Evolutionary conservation across 768 basidiomycete species (phyloP), one percentile per base, ranked within the genome.

Genomic region (Pleurotus tuber-regium): DNA sequence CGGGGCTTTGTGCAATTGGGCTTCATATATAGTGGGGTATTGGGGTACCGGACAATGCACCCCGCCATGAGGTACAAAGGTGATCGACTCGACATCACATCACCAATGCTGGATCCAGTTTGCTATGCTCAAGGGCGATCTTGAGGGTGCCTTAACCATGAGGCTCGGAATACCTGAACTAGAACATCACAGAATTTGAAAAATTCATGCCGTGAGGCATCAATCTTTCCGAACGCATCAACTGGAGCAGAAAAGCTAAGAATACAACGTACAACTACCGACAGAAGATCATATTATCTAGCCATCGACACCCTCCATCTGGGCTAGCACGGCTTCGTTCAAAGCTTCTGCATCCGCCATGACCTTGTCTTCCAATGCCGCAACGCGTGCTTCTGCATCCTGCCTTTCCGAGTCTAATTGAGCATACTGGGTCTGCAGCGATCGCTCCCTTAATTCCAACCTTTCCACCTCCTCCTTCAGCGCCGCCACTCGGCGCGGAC

Each of bases 381-480:
- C 75, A 26, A 91, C 76, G 41, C 84, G 76, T 18, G 69, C 73
- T 59, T 79, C 76, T 2, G 79, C 70, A 43, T 87, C 86, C 43
- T 77, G 69, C 59, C 82, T 74, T 69, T 93, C 87, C 52, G 74
- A 70, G 51, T 86, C 83, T 55, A 98, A 66, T 59, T 94, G 94
- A n/a, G 81, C 83, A 67, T 96, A 97, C 43, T 83, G 73, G 57
- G 79, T 79, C 69, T 99, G 97, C 58, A 97, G 70, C 59, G 81
- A 68, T 49, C 77, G 71, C 69, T 98, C 97, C 58, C 89, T 75
- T 53, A 76, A 71, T 64, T 91, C 87, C 24, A 98, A 75, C 55
- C 70, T 74, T 30, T 88, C 86, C 19, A 98, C 95, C 64, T 98
- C 95, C 60, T 92, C 92, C 64, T 83, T 83, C 58, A 97, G 77